Evolutionary conservation across 2,329 filamentous ascomycete species (phyloP).

Genomic region (Apiospora arundinis): DNA sequence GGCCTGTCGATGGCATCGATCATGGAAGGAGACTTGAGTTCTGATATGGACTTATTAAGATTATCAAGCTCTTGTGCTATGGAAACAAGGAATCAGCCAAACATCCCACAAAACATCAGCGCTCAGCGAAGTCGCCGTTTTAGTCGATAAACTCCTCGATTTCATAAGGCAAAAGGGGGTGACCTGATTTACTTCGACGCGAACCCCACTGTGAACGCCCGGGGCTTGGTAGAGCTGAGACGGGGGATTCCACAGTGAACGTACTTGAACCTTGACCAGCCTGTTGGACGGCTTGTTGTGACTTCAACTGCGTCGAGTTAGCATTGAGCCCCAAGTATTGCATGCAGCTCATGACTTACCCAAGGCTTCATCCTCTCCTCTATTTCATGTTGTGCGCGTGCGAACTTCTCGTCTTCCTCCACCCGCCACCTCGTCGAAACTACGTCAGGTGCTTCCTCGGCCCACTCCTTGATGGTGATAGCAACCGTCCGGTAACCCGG

Average conservation of each 20-base stretch:
- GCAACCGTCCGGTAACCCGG: constrained; percentile 67
- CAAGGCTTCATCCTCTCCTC: constrained; percentile 52
- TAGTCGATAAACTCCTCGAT: constrained; percentile 38
- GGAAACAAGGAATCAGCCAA: constrained; percentile 40
- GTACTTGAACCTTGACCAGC: constrained; percentile 37
- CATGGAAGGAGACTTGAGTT: constrained; percentile 34
- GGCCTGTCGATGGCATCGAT: constrained; percentile 36
- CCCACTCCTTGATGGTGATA: constrained; percentile 57
- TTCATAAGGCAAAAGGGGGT: constrained; percentile 39
- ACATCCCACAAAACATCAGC: constrained; percentile 30
- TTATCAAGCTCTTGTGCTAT: constrained; percentile 42
- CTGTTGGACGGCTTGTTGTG: constrained; percentile 34
- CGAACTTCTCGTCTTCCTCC: constrained; percentile 60
- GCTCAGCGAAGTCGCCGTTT: constrained; percentile 21
- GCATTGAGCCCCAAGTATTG: not conserved
- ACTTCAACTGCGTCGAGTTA: constrained; percentile 36
- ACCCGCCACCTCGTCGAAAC: constrained; percentile 65
- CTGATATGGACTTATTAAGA: constrained; percentile 38
- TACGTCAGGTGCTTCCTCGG: constrained; percentile 58
- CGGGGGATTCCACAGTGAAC: constrained; percentile 35
- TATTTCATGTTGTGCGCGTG: constrained; percentile 51
- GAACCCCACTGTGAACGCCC: constrained; percentile 24
- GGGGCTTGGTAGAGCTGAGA: not conserved
- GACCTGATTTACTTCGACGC: constrained; percentile 34
- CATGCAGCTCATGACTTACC: constrained; percentile 34